Conservation (phyloP, 169 alveolate species). For the Plasmodium sp. region DNA sequence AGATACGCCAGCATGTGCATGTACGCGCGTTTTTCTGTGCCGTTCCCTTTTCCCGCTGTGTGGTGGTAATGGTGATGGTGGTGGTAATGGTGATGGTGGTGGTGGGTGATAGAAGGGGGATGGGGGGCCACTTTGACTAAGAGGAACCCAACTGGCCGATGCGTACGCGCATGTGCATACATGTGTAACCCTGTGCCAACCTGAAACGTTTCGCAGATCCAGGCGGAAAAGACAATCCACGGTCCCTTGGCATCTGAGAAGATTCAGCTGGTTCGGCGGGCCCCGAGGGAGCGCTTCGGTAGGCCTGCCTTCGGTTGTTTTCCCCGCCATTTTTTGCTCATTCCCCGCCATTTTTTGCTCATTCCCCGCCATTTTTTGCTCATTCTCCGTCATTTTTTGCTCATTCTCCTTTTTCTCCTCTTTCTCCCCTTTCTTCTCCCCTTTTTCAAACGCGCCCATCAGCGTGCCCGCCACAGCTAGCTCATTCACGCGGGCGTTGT, state of each 20-base stretch:
- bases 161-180: background rate
- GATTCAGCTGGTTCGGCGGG: background rate
- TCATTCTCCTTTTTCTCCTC: too few relatives aligned
- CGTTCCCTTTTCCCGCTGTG: background rate
- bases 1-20: constrained; percentile 9
- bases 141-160: background rate
- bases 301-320: background rate
- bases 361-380: background rate
- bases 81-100: background rate
- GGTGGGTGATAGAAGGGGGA: background rate
- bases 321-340: background rate
- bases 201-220: constrained; percentile 1
- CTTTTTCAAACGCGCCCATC: background rate
- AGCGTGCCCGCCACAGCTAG: background rate
- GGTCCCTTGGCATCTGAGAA: constrained; percentile 2
- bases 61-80: too few relatives aligned
- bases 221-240: constrained; percentile 18
- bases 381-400: too few relatives aligned
- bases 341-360: background rate
- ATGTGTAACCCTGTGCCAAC: background rate
- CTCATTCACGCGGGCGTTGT: constrained; percentile 7
- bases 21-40: constrained; percentile 30
- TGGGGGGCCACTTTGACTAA: background rate
- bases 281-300: background rate
- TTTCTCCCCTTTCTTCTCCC: background rate